Evolutionary conservation across 148 eudicot genomes (phyloP).

Genomic region (Vaccinium vitisidaea): DNA sequence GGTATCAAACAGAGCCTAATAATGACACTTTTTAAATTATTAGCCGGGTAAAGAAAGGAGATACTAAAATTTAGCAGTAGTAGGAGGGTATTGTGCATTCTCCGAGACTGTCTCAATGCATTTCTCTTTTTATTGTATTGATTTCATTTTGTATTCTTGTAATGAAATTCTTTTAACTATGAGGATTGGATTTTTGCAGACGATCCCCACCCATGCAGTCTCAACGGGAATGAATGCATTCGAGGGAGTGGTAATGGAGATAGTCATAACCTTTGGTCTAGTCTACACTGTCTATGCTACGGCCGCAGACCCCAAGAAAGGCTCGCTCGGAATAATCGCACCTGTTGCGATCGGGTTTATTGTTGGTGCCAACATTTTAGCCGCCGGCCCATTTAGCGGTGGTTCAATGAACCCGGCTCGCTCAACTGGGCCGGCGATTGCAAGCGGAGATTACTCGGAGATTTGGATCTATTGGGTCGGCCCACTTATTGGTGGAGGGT

Average conservation of each 20-base stretch:
- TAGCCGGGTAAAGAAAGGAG: background rate
- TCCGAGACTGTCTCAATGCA: too few species aligned
- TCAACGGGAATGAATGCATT: constrained; percentile 52
- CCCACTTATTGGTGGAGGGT: constrained; percentile 82
- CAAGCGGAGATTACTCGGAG: constrained; percentile 50
- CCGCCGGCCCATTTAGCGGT: constrained; percentile 86
- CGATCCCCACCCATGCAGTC: constrained; percentile 62
- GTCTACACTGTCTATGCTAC: constrained; percentile 92
- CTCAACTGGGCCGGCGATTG: constrained; percentile 76
- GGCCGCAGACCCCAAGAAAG: constrained; percentile 88
- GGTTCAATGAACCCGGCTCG: constrained; percentile 97
- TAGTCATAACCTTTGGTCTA: constrained; percentile 68
- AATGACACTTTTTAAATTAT: background rate
- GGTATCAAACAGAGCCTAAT: too few species aligned
- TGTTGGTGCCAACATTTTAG: constrained; percentile 82
- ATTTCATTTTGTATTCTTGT: too few species aligned
- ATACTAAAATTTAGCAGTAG: background rate
- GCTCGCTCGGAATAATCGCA: constrained; percentile 65
- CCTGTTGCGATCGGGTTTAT: constrained; percentile 85
- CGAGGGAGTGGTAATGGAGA: constrained; percentile 75
- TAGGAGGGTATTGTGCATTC: too few species aligned
- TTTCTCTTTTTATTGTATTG: too few species aligned
- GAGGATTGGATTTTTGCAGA: constrained; percentile 28
- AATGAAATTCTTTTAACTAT: background rate
- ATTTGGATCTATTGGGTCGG: constrained; percentile 91